Percentiles rank a stretch among this genome's conserved stretches.
These are phyloP conservation scores for Botryobasidium botryosum DNA, from an alignment of 768 basidiomycete genomes.

Conservation along the genomic window DNA sequence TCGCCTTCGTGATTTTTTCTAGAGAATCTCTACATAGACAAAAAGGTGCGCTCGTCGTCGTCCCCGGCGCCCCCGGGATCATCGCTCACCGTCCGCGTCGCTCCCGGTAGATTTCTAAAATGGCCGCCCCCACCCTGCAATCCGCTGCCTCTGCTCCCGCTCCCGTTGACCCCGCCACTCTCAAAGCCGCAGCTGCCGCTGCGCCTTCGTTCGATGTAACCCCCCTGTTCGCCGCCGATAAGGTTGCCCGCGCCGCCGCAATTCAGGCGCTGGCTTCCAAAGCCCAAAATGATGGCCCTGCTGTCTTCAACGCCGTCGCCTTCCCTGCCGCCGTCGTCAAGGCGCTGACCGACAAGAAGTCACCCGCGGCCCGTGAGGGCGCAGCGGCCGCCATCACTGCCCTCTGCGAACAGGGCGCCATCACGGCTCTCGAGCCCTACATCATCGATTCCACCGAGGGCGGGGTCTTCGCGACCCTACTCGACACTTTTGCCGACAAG, in stretches of 20 bases:
- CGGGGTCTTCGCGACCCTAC: slow-evolving; percentile 68
- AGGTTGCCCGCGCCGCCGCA: slow-evolving; percentile 58
- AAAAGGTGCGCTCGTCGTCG: neutral
- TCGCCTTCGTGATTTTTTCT: neutral
- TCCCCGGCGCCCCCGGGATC: neutral
- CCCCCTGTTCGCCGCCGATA: slow-evolving; percentile 71
- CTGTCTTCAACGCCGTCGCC: slow-evolving; percentile 48
- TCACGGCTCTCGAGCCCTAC: slow-evolving; percentile 72
- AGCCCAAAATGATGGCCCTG: slow-evolving; percentile 72
- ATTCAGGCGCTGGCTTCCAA: slow-evolving; percentile 50
- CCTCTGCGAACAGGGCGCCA: slow-evolving; percentile 49
- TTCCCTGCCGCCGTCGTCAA: slow-evolving; percentile 61
- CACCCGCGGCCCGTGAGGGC: slow-evolving; percentile 76
- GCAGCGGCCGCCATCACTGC: slow-evolving; percentile 55
- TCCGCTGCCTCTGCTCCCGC: slow-evolving; percentile 37
- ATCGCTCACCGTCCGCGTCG: neutral
- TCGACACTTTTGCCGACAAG: slow-evolving; percentile 93
- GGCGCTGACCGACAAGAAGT: slow-evolving; percentile 92
- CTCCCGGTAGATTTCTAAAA: neutral
- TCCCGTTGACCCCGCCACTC: slow-evolving; percentile 44
- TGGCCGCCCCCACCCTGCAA: slow-evolving; percentile 22
- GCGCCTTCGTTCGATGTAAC: slow-evolving; percentile 53
- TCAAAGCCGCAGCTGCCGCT: slow-evolving; percentile 44
- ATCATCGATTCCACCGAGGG: slow-evolving; percentile 50
- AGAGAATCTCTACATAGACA: neutral